Base-by-base conservation (phyloP, 2,329 filamentous ascomycete genomes). In the Pleomassaria siparia region DNA sequence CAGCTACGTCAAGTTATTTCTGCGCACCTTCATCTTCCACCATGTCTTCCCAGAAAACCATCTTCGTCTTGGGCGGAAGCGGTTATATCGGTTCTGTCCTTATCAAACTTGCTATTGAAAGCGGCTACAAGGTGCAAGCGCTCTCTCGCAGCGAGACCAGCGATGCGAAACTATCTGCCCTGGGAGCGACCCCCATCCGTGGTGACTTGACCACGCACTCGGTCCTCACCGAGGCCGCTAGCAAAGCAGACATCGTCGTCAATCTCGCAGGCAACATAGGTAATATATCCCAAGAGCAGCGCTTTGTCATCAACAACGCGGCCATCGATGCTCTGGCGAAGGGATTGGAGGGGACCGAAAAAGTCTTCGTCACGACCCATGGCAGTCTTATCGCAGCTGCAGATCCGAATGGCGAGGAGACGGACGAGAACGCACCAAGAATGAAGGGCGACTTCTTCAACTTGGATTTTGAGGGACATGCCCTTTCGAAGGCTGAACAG, bases 201-300 rank as follows among this genome's bases (percentile, higher is more conserved):
- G 76, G 75, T 1, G 67, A 73, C 52, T 66, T 79, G 2, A 49
- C 50, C 2, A 59, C 70, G 9, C 63, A 72, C 30, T 69, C 73
- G 18, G 51, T 74, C 2, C 65, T 80, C 4, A 63, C 62, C 2
- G 24, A 49, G 12, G 71, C 76, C 52, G 67, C 68, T 39, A 51
- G 64, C n/a, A 48, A 59, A 9, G 73, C 74, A 5, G 74, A 79
- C 45, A 57, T 66, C n/a, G 71, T 79, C 6, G 56, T 79, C 4
- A 72, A 75, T 49, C 13, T 46, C 11, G 21, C 30, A n/a, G 44
- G 45, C 4, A 45, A 53, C 35, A 54, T 35, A 29, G 16, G 8
- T 12, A 40, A 30, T n/a, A 49, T 55, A 2, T 24, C 29, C 1
- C 40, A 33, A 13, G 46, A 44, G 13, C 46, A 56, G 43, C 46